These are phyloP conservation scores for Amniculicola lignicola DNA, from an alignment of 495 filamentous ascomycete genomes.

Conservation along the genomic window DNA sequence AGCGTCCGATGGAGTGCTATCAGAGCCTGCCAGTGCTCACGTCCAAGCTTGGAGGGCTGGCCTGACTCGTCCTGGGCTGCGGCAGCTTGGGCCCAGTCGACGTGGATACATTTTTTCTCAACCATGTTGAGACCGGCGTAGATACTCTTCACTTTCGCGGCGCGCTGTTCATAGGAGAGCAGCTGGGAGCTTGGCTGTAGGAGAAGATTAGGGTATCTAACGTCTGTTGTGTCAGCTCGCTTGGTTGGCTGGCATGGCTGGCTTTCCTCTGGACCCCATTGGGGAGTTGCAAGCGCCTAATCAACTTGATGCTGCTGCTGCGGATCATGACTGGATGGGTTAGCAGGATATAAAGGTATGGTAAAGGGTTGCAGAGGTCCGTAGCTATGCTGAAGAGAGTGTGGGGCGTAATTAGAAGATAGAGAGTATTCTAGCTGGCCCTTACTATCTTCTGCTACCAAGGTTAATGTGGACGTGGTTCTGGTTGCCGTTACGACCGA, in stretches of 20 bases:
- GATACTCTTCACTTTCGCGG: slow-evolving; percentile 53
- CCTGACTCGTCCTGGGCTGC: not conserved
- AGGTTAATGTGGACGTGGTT: not conserved
- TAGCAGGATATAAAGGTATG: not conserved
- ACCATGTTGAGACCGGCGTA: slow-evolving; percentile 73
- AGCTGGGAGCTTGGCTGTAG: slow-evolving; percentile 1
- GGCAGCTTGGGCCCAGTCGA: slow-evolving; percentile 45
- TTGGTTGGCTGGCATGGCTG: not conserved
- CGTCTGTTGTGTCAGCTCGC: not conserved
- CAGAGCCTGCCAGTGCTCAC: slow-evolving; percentile 63
- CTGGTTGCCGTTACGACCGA: not conserved
- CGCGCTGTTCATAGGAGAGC: slow-evolving; percentile 9
- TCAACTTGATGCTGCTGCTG: not conserved
- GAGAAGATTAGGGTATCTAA: not conserved
- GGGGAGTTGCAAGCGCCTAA: not conserved
- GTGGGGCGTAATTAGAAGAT: not conserved
- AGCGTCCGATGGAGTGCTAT: slow-evolving; percentile 64
- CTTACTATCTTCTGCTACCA: not conserved
- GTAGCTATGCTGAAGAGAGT: not conserved
- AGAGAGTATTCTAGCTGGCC: no score
- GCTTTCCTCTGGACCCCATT: not conserved
- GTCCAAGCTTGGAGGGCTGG: slow-evolving; percentile 46
- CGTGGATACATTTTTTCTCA: slow-evolving; percentile 69
- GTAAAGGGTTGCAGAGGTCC: not conserved
- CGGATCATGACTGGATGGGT: not conserved